Base-by-base conservation (phyloP, 345 rosid species). In the Eucalyptus sp. region DNA sequence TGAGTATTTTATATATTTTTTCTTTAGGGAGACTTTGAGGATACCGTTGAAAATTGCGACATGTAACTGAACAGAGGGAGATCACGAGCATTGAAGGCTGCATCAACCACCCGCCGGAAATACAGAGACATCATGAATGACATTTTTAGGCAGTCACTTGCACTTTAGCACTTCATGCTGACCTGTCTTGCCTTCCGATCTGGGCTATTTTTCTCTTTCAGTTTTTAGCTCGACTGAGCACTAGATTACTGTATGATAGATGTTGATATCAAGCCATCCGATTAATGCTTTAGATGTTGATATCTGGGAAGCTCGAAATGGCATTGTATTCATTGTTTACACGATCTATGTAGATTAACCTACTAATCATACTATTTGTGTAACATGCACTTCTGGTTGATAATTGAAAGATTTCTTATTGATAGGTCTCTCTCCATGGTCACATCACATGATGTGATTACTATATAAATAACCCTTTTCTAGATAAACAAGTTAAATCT, bases 71-170 rank as follows among this genome's bases (percentile, higher is more conserved):
- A 80, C 76, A 87, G n/a, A 25, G 51, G 2, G 64, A 31, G n/a
- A 43, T 27, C 41, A 85, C 50, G 43, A 37, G 90, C 90, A 89
- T 88, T 92, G 86, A 92, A 76, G 90, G 64, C 91, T 25, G 71
- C 86, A 87, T 89, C 91, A 93, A 93, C 94, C 0, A 90, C 93
- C 94, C 94, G 81, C 94, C 93, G 90, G 29, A 80, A 31, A 88
- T 49, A 88, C 91, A 90, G 93, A 90, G 16, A 68, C 81, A 56
- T 37, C 22, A 41, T 18, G 48, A 10, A 41, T 41, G 83, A 20
- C 83, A 1, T 2, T 37, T 76, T 37, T 14, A 18, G 81, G 81
- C 27, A 9, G 27, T 71, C 81, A 10, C 81, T 10, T 33, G 81
- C 48, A 20, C 5, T 20, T 71, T 11, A 11, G 46, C 81, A 24